phyloP scores from a whole-genome alignment of 768 basidiomycete species.

The Omphalotus guepiniiformis region DNA sequence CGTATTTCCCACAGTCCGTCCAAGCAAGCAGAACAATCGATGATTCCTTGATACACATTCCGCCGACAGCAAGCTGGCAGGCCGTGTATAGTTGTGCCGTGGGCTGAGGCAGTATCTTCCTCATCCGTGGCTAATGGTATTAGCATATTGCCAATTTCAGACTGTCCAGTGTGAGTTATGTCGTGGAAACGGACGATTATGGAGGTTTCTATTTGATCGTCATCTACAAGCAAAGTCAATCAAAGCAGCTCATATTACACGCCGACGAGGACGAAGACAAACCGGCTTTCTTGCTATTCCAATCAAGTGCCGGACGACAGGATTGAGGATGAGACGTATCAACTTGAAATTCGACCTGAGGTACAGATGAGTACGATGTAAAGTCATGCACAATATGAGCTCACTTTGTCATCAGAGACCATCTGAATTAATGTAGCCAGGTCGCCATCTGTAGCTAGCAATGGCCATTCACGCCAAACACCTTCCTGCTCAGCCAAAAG shows the following conservation, averaged over 20 bases:
- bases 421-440: constrained; percentile 70
- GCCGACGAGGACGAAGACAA: too few relatives aligned
- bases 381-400: constrained; percentile 9
- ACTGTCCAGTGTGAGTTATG: not conserved
- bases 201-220: constrained; percentile 77
- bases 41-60: constrained; percentile 25
- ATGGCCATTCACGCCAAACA: constrained; percentile 73
- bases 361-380: constrained; percentile 1
- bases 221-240: constrained; percentile 43
- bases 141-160: constrained; percentile 14
- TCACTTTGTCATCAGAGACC: constrained; percentile 80
- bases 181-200: constrained; percentile 44
- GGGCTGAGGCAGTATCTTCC: constrained; percentile 22
- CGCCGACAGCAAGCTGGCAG: constrained; percentile 45
- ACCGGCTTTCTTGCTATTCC: constrained; percentile 91
- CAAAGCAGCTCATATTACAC: too few relatives aligned
- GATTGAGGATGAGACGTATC: constrained; percentile 59
- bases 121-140: constrained; percentile 10
- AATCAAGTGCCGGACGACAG: constrained; percentile 58
- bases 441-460: constrained; percentile 79
- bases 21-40: constrained; percentile 44
- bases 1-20: constrained; percentile 35
- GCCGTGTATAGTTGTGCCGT: constrained; percentile 42
- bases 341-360: constrained; percentile 67
- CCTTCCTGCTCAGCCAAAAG: constrained; percentile 43